Evolutionary conservation across 2,329 filamentous ascomycete species (phyloP).

Genomic region (Penicillium polonicum): DNA sequence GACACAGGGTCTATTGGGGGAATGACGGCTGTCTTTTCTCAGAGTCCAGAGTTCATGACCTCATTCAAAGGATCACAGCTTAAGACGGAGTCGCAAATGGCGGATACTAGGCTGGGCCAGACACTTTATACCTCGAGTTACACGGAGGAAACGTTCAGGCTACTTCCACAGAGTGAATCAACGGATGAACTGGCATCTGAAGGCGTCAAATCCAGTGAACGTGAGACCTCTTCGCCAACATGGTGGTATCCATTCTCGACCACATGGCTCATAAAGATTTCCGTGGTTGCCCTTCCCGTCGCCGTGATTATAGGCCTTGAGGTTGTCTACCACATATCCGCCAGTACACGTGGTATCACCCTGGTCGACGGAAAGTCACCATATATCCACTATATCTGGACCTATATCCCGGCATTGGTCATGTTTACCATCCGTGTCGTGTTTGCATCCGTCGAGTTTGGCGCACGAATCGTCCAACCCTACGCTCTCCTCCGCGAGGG

Average conservation of each 20-base stretch:
- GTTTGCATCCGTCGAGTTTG: conserved; percentile 18
- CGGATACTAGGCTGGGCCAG: not conserved
- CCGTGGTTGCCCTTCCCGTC: not conserved
- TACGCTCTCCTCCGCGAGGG: conserved; percentile 16
- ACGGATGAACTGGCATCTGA: not conserved
- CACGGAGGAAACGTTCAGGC: not conserved
- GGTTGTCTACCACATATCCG: conserved; percentile 4
- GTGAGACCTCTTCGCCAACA: not conserved
- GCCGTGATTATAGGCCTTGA: conserved; percentile 3
- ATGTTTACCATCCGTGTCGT: conserved; percentile 20
- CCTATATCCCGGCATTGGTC: conserved; percentile 21
- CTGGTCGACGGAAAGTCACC: conserved; percentile 1
- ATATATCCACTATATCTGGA: conserved; percentile 28
- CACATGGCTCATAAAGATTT: not conserved
- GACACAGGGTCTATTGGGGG: conserved; percentile 15
- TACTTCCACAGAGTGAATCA: not conserved
- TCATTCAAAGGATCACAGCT: not conserved
- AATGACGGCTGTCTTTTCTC: conserved; percentile 7
- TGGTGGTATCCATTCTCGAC: conserved; percentile 6
- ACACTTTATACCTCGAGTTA: not conserved
- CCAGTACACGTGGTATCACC: not conserved
- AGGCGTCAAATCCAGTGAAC: not conserved
- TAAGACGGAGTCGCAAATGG: not conserved
- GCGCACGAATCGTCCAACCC: conserved; percentile 20
- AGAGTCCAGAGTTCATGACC: conserved; percentile 9